A percentile compares a stretch with the other conserved stretches of the same genome.
Evolutionary conservation across 345 rosid genomes (phyloP).

Genomic region (Ceriops tagal): DNA sequence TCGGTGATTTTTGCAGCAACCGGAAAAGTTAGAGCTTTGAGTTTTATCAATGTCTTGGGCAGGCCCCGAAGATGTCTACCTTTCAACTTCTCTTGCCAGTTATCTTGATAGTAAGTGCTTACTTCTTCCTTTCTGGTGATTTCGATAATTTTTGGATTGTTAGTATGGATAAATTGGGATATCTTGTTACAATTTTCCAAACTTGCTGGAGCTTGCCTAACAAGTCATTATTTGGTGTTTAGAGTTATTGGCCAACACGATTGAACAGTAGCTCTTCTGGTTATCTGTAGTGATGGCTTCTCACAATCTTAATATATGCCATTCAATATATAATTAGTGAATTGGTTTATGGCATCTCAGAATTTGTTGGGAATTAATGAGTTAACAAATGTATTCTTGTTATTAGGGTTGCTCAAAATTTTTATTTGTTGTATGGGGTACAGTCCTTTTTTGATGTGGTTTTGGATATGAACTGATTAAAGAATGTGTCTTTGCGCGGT

Average conservation of each 20-base stretch:
- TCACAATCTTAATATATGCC: no score
- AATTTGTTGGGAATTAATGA: no score
- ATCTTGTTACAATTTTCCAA: background rate
- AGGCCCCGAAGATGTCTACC: slow-evolving; percentile 27
- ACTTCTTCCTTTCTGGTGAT: background rate
- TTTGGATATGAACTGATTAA: background rate
- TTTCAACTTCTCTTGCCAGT: slow-evolving; percentile 30
- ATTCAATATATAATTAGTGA: background rate
- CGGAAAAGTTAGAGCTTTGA: slow-evolving; percentile 35
- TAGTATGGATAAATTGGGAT: background rate
- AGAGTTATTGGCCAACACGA: no score
- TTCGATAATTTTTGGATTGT: background rate
- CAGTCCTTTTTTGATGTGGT: background rate
- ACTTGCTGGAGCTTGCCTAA: no score
- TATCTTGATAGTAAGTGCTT: slow-evolving; percentile 27
- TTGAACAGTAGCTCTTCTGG: no score
- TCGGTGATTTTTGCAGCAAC: slow-evolving; percentile 37
- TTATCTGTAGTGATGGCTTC: no score
- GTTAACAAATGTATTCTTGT: no score
- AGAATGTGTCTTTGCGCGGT: background rate
- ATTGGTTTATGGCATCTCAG: background rate
- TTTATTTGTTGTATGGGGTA: no score
- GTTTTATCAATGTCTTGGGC: slow-evolving; percentile 28
- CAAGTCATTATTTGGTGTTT: no score
- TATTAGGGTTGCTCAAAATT: no score